Evolutionary conservation across 2,329 filamentous ascomycete genomes (phyloP).

Genomic region (Colletotrichum gloeosporioides): DNA sequence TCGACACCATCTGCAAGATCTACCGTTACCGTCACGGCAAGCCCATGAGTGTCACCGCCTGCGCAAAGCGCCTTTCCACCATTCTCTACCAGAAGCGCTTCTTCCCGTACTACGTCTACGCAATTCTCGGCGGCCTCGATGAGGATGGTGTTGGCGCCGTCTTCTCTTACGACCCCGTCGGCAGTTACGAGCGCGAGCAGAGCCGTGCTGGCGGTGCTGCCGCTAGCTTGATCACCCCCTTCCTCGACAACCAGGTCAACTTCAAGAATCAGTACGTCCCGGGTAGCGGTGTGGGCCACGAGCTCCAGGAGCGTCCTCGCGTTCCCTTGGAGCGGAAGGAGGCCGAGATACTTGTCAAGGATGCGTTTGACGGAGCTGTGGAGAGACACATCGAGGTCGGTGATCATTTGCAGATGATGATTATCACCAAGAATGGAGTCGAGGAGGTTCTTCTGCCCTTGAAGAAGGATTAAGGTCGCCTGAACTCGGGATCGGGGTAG

Average conservation of each 20-base stretch:
- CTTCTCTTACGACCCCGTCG: constrained; percentile 97
- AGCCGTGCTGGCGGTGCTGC: constrained; percentile 93
- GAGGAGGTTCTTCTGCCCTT: constrained; percentile 83
- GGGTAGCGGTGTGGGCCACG: constrained; percentile 83
- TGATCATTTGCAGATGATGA: constrained; percentile 93
- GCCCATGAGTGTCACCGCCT: constrained; percentile 91
- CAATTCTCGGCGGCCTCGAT: constrained; percentile 91
- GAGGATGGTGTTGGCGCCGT: constrained; percentile 93
- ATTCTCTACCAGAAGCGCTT: constrained; percentile 98
- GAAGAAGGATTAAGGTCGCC: constrained; percentile 78
- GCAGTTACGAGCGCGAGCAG: constrained; percentile 96
- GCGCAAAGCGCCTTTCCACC: constrained; percentile 91
- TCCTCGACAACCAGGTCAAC: constrained; percentile 99
- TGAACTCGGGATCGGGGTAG: neutral
- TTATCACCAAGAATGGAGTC: constrained; percentile 87
- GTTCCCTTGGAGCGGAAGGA: constrained; percentile 73
- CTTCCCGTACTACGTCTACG: constrained; percentile 98
- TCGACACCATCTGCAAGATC: constrained; percentile 97
- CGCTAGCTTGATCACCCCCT: constrained; percentile 96
- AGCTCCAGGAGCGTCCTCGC: constrained; percentile 73
- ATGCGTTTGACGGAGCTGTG: constrained; percentile 97
- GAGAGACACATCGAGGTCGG: constrained; percentile 99
- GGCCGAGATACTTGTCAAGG: constrained; percentile 88
- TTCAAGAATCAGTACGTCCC: constrained; percentile 98
- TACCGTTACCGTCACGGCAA: constrained; percentile 99